Evolutionary conservation across 2,329 filamentous ascomycete species (phyloP).

Genomic region (Phoma sp.): DNA sequence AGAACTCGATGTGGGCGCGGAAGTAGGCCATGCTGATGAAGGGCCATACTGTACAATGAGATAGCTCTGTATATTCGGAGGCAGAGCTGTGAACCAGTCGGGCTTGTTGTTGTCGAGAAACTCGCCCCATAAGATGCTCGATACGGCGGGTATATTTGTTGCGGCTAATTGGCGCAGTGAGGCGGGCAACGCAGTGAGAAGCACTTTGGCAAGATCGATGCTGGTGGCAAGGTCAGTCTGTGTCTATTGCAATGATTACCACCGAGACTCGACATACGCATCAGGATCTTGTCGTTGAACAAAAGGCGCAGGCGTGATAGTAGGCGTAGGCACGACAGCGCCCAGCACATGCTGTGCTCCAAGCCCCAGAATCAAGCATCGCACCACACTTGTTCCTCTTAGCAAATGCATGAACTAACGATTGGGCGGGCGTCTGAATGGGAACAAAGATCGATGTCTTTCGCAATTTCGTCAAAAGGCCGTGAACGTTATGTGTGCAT

Average conservation of each 20-base stretch:
- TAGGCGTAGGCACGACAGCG: conserved; percentile 24
- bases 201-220: conserved; percentile 41
- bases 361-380: conserved; percentile 19
- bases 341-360: conserved; percentile 18
- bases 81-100: conserved; percentile 41
- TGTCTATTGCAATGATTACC: background rate
- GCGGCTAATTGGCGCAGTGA: conserved; percentile 44
- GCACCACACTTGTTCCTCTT: conserved; percentile 19
- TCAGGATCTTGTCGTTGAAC: conserved; percentile 34
- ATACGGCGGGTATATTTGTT: conserved; percentile 44
- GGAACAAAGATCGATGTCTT: conserved; percentile 7
- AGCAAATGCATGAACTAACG: conserved; percentile 33
- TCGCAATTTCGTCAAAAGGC: conserved; percentile 13
- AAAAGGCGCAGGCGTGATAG: conserved; percentile 39
- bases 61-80: conserved; percentile 43
- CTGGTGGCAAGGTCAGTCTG: conserved; percentile 26
- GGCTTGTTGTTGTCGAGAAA: conserved; percentile 44
- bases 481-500: conserved; percentile 22
- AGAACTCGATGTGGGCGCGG: conserved; percentile 19
- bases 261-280: conserved; percentile 32
- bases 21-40: conserved; percentile 34
- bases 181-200: conserved; percentile 44
- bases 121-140: conserved; percentile 42
- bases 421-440: conserved; percentile 2
- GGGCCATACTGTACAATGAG: conserved; percentile 43